Evolutionary conservation across 202 grass and related monocot genomes (phyloP).

Genomic region (Brachypodium distachyon): DNA sequence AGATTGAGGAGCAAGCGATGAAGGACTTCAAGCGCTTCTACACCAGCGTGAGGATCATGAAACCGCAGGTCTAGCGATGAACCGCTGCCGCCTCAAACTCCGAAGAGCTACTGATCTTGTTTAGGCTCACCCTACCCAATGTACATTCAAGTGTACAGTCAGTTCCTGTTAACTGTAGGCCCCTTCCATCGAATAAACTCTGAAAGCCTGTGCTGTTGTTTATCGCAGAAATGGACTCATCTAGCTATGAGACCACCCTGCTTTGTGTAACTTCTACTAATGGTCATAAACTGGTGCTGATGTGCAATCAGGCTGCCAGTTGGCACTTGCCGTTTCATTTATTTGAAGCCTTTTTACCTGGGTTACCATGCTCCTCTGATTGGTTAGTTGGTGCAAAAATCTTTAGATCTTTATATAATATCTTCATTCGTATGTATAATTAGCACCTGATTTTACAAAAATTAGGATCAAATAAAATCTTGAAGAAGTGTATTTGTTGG

Average conservation of each 20-base stretch:
- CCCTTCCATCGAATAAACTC: slow-evolving; percentile 25
- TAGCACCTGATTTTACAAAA: too few species aligned
- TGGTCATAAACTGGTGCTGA: slow-evolving; percentile 18
- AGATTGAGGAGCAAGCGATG: slow-evolving; percentile 95
- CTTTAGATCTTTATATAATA: too few species aligned
- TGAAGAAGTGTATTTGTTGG: too few species aligned
- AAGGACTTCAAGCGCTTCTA: slow-evolving; percentile 99
- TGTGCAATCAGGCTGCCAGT: too few species aligned
- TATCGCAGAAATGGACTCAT: slow-evolving; percentile 14
- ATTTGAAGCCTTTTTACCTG: not conserved
- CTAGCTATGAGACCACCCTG: slow-evolving; percentile 25
- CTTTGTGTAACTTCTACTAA: slow-evolving; percentile 13
- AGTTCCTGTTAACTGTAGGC: slow-evolving; percentile 7
- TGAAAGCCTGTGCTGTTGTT: not conserved
- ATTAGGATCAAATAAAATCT: too few species aligned
- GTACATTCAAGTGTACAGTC: slow-evolving; percentile 75
- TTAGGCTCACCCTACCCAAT: slow-evolving; percentile 23
- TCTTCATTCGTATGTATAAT: too few species aligned
- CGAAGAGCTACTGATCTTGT: slow-evolving; percentile 14
- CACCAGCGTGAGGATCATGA: slow-evolving; percentile 82
- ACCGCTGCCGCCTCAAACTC: not conserved
- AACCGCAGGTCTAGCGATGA: slow-evolving; percentile 46
- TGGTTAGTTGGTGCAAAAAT: not conserved
- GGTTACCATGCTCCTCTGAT: not conserved
- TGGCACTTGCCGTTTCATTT: not conserved